phyloP scores from a whole-genome alignment of 176 grass and related monocot genomes.

The Triticum monococcum region DNA sequence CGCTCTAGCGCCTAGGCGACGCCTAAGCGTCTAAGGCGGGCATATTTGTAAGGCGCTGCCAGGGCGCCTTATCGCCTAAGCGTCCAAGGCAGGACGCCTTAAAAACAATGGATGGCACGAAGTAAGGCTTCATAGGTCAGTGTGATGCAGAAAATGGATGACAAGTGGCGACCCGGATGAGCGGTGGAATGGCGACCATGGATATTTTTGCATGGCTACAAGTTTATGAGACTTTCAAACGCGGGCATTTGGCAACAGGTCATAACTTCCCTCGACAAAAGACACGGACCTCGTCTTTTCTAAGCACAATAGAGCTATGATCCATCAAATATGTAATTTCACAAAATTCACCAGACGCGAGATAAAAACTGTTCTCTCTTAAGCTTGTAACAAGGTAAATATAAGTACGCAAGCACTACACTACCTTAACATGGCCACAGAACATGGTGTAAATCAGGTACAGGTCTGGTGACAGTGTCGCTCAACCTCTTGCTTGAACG shows the following conservation, averaged over 20 bases:
- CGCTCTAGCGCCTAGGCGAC: too few relatives aligned
- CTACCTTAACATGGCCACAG: not conserved
- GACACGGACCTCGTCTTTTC: conserved; percentile 19
- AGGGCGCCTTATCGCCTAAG: too few relatives aligned
- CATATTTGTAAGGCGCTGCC: too few relatives aligned
- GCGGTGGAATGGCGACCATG: not conserved
- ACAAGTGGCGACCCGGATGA: not conserved
- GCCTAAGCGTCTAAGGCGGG: too few relatives aligned
- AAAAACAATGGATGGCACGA: not conserved
- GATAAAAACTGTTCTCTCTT: not conserved
- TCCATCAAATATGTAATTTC: not conserved
- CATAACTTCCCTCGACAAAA: conserved; percentile 17
- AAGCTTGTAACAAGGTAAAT: not conserved
- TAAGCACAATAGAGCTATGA: not conserved
- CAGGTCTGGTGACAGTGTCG: not conserved
- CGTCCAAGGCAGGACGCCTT: too few relatives aligned
- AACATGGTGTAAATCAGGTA: not conserved
- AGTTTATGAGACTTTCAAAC: conserved; percentile 17
- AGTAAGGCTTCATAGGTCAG: conserved; percentile 6
- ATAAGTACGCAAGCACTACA: conserved; percentile 1
- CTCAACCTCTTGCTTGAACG: not conserved
- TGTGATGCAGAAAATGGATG: not conserved
- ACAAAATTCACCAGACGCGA: not conserved
- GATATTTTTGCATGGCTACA: conserved; percentile 1
- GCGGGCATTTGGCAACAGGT: not conserved